phyloP scores from a whole-genome alignment of 2,329 filamentous ascomycete genomes.

The Alternaria dauci region DNA sequence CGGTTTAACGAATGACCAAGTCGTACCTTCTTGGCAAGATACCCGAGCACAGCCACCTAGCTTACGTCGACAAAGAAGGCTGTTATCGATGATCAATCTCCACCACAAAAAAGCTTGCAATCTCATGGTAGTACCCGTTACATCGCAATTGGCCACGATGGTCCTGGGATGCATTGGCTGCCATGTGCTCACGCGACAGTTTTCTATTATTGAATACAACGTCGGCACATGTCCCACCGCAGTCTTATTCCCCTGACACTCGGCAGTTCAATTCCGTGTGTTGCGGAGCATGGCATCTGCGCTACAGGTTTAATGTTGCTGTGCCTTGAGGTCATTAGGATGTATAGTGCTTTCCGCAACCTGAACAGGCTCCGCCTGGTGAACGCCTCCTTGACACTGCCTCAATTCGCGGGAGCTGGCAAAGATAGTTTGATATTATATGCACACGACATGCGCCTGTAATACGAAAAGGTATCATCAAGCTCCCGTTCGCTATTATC shows the following conservation, averaged over 20 bases:
- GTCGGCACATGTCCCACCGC: not conserved
- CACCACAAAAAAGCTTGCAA: not conserved
- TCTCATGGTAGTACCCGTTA: not conserved
- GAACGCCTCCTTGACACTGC: slow-evolving; percentile 21
- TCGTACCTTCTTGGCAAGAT: slow-evolving; percentile 27
- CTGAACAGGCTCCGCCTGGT: slow-evolving; percentile 18
- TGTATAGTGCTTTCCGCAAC: slow-evolving; percentile 1
- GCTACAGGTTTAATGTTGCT: not conserved
- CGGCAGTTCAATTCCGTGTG: not conserved
- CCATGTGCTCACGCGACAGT: slow-evolving; percentile 21
- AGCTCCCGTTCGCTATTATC: not conserved
- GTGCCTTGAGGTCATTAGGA: slow-evolving; percentile 1
- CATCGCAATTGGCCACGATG: slow-evolving; percentile 12
- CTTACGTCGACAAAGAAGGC: slow-evolving; percentile 32
- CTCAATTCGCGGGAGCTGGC: slow-evolving; percentile 11
- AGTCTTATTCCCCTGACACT: not conserved
- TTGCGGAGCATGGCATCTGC: not conserved
- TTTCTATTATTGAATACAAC: slow-evolving; percentile 22
- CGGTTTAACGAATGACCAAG: slow-evolving; percentile 25
- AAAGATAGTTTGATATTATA: not conserved
- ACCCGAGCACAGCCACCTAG: slow-evolving; percentile 34
- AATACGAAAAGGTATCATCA: slow-evolving; percentile 1
- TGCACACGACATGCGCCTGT: not conserved
- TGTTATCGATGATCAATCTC: not conserved
- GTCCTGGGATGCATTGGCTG: not conserved